A percentile compares a stretch with the other conserved stretches of the same genome.
Evolutionary conservation across 2,329 filamentous ascomycete genomes (phyloP).

Genomic region (Trichoderma sp.): DNA sequence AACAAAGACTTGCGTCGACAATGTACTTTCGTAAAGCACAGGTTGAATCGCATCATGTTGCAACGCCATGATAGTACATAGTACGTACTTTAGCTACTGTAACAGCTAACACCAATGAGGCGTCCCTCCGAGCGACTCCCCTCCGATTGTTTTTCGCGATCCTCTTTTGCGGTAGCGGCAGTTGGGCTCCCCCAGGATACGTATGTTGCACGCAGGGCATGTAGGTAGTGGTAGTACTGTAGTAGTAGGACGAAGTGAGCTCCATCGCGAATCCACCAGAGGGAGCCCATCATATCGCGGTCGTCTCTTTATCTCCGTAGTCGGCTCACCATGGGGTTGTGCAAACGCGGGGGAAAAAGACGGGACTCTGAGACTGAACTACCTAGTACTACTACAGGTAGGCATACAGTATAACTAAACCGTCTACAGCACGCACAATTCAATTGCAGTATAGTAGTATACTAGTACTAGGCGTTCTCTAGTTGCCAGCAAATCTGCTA

Average conservation of each 20-base stretch:
- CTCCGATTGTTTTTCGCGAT: slow-evolving; percentile 1
- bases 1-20: neutral
- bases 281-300: neutral
- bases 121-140: neutral
- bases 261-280: neutral
- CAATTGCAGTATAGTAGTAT: too few species aligned
- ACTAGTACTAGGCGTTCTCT: too few species aligned
- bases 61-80: neutral
- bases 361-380: neutral
- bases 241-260: too few species aligned
- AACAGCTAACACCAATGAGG: neutral
- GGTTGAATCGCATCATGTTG: neutral
- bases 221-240: too few species aligned
- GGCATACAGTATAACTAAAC: too few species aligned
- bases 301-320: neutral
- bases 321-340: neutral
- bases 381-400: too few species aligned
- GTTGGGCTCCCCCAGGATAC: neutral
- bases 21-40: too few species aligned
- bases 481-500: neutral
- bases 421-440: too few species aligned
- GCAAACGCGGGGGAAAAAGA: slow-evolving; percentile 2
- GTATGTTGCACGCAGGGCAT: neutral
- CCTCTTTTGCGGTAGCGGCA: slow-evolving; percentile 2
- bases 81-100: neutral